Evolutionary conservation across 805 yeast species (phyloP).

Genomic region (Metschnikowia corniflorae): DNA sequence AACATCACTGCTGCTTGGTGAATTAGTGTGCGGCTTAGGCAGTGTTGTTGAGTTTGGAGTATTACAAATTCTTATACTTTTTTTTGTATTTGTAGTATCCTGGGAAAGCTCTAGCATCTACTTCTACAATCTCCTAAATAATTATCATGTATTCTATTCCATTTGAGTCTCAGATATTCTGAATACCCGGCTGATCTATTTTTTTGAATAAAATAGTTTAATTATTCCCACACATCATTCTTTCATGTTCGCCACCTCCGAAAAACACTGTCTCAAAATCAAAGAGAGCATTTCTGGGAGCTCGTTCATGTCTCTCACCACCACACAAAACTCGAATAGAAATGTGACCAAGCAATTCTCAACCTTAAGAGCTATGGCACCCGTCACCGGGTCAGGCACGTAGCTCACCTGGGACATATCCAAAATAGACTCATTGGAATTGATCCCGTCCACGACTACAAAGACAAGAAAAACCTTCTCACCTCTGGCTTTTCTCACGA

Average conservation of each 20-base stretch:
- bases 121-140: too few species aligned
- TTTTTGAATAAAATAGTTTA: too few species aligned
- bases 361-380: constrained; percentile 70
- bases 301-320: constrained; percentile 83
- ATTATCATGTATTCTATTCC: too few species aligned
- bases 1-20: too few species aligned
- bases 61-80: too few species aligned
- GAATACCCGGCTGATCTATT: too few species aligned
- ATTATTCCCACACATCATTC: too few species aligned
- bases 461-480: constrained; percentile 92
- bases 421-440: constrained; percentile 77
- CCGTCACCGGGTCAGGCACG: constrained; percentile 57
- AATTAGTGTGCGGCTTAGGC: too few species aligned
- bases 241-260: constrained; percentile 46
- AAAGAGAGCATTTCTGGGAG: constrained; percentile 87
- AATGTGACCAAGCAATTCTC: constrained; percentile 84
- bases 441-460: constrained; percentile 88
- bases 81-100: too few species aligned
- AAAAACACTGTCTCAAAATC: constrained; percentile 87
- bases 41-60: too few species aligned
- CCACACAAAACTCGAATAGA: constrained; percentile 96
- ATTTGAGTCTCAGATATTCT: too few species aligned
- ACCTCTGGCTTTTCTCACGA: constrained; percentile 90
- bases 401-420: constrained; percentile 94
- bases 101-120: too few species aligned